phyloP scores from a whole-genome alignment of 805 yeast genomes.

The Millerago galiae region DNA sequence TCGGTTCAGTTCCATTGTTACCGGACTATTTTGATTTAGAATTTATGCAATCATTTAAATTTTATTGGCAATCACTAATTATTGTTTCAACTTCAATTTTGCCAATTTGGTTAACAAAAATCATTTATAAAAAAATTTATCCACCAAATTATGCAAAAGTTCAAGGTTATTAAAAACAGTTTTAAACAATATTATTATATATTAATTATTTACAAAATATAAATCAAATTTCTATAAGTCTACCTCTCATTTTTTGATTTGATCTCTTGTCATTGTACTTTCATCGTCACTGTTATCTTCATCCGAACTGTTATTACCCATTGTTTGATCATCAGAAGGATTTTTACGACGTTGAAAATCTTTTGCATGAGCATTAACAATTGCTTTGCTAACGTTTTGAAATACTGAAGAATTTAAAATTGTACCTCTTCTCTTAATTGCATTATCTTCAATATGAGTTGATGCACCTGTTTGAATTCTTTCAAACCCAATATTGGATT shows the following conservation, averaged over 20 bases:
- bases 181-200: neutral
- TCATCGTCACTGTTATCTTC: slow-evolving; percentile 29
- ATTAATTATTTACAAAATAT: neutral
- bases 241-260: neutral
- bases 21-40: slow-evolving; percentile 77
- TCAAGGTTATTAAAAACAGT: slow-evolving; percentile 51
- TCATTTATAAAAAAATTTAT: slow-evolving; percentile 65
- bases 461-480: neutral
- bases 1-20: slow-evolving; percentile 77
- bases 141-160: slow-evolving; percentile 98
- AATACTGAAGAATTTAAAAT: slow-evolving; percentile 26
- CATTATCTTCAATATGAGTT: neutral
- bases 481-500: slow-evolving; percentile 5
- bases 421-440: slow-evolving; percentile 16
- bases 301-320: slow-evolving; percentile 19
- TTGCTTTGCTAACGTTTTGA: slow-evolving; percentile 42
- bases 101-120: slow-evolving; percentile 86
- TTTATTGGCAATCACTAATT: slow-evolving; percentile 62
- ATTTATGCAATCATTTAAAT: slow-evolving; percentile 51
- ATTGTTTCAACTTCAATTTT: slow-evolving; percentile 65
- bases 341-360: slow-evolving; percentile 56
- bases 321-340: slow-evolving; percentile 11
- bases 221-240: neutral
- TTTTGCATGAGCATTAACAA: slow-evolving; percentile 74
- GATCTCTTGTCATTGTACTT: slow-evolving; percentile 13